A percentile compares a stretch with the other conserved stretches of the same genome.
phyloP scores from a whole-genome alignment of 768 basidiomycete species.

The Xanthoconium stramineum region DNA sequence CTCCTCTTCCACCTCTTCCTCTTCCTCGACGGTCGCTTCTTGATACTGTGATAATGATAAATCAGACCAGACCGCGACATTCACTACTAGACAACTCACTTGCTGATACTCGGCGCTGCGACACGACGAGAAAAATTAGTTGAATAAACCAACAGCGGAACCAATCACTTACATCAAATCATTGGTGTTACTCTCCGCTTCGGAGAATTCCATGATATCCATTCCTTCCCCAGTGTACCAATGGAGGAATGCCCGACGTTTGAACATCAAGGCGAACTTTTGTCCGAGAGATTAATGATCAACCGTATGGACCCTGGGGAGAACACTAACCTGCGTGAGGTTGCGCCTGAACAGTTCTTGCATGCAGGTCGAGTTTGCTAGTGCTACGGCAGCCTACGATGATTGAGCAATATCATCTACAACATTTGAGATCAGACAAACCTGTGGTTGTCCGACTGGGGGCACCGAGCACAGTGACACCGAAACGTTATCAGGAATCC shows the following conservation, averaged over 20 bases:
- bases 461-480: slow-evolving; percentile 80
- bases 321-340: slow-evolving; percentile 47
- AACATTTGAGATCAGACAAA: slow-evolving; percentile 26
- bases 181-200: slow-evolving; percentile 79
- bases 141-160: background rate
- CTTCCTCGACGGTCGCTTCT: slow-evolving; percentile 49
- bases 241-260: slow-evolving; percentile 81
- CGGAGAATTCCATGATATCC: slow-evolving; percentile 80
- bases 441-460: slow-evolving; percentile 74
- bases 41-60: slow-evolving; percentile 45
- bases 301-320: background rate
- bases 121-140: slow-evolving; percentile 2
- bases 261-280: slow-evolving; percentile 80
- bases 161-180: slow-evolving; percentile 70
- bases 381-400: slow-evolving; percentile 59
- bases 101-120: slow-evolving; percentile 88
- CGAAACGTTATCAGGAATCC: slow-evolving; percentile 91
- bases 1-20: slow-evolving; percentile 43
- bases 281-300: background rate
- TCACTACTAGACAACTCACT: slow-evolving; percentile 35
- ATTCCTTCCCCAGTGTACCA: slow-evolving; percentile 93
- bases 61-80: background rate
- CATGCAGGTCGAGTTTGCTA: slow-evolving; percentile 78
- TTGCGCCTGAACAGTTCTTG: slow-evolving; percentile 85
- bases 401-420: slow-evolving; percentile 8